phyloP scores from a whole-genome alignment of 495 filamentous ascomycete genomes.

The Neurospora sp. region DNA sequence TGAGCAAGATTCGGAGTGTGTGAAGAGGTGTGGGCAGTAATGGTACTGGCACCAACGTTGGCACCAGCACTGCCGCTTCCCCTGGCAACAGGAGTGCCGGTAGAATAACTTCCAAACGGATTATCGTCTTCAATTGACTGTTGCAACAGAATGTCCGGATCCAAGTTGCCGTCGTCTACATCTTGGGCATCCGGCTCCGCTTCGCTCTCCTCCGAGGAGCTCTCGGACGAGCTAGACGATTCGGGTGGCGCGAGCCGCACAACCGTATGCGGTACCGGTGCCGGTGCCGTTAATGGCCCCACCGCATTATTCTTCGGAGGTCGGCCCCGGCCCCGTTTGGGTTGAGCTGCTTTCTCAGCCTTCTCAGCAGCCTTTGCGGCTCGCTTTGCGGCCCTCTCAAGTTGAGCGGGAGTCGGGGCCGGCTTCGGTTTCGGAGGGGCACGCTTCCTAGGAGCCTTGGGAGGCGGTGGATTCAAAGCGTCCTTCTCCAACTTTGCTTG shows the following conservation, averaged over 20 bases:
- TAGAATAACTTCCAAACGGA: background rate
- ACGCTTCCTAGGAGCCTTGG: background rate
- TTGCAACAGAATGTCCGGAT: background rate
- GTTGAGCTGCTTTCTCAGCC: background rate
- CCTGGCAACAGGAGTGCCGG: background rate
- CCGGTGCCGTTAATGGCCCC: background rate
- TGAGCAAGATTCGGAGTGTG: background rate
- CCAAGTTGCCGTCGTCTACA: background rate
- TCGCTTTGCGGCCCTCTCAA: background rate
- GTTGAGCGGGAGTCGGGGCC: background rate
- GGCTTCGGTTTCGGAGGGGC: constrained; percentile 2
- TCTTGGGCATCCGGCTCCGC: background rate
- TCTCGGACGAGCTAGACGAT: background rate
- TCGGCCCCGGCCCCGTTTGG: constrained; percentile 1
- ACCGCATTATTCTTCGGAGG: background rate
- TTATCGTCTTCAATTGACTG: background rate
- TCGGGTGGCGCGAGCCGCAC: background rate
- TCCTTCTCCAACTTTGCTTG: constrained; percentile 32
- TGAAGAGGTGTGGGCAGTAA: background rate
- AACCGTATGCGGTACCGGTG: background rate
- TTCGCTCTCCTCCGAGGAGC: background rate
- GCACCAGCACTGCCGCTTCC: background rate
- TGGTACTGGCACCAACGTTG: background rate
- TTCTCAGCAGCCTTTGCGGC: background rate
- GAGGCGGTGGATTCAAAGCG: constrained; percentile 12